These are phyloP conservation scores for Funneliformis geosporum DNA, from an alignment of 192 early-diverging fungal genomes.

Conservation along the genomic window DNA sequence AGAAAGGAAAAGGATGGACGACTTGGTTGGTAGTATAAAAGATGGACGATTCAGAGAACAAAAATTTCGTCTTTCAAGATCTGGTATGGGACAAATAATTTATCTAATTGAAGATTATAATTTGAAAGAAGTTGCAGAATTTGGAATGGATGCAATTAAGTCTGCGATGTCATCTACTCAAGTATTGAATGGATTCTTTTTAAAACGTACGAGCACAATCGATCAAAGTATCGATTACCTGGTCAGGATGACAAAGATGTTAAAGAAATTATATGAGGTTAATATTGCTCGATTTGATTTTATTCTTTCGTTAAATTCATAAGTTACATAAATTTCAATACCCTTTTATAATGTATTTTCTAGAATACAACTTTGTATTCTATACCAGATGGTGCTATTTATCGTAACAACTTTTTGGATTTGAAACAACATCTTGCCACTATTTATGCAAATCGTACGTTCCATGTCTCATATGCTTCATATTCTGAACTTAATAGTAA, in stretches of 20 bases:
- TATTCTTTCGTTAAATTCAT: not conserved
- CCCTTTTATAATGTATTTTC: not conserved
- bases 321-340: not conserved
- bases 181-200: slow-evolving; percentile 76
- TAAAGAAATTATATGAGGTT: slow-evolving; percentile 61
- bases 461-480: slow-evolving; percentile 64
- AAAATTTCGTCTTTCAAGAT: slow-evolving; percentile 74
- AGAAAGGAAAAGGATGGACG: slow-evolving; percentile 94
- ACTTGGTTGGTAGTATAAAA: slow-evolving; percentile 87
- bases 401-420: slow-evolving; percentile 51
- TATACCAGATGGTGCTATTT: slow-evolving; percentile 55
- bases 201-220: slow-evolving; percentile 73
- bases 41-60: slow-evolving; percentile 94
- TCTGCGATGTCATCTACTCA: slow-evolving; percentile 78
- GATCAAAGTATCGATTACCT: slow-evolving; percentile 86
- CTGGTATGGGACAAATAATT: slow-evolving; percentile 73
- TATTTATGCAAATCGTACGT: slow-evolving; percentile 37
- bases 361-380: slow-evolving; percentile 48
- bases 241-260: slow-evolving; percentile 55
- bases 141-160: slow-evolving; percentile 64
- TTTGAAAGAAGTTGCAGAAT: slow-evolving; percentile 57
- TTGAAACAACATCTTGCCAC: slow-evolving; percentile 48
- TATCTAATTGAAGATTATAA: slow-evolving; percentile 88
- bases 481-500: slow-evolving; percentile 77
- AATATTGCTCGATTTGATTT: not conserved